A percentile compares a stretch with the other conserved stretches of the same genome.
Conservation (phyloP, 208 protist genomes). For the Tetramitus jugosus region DNA sequence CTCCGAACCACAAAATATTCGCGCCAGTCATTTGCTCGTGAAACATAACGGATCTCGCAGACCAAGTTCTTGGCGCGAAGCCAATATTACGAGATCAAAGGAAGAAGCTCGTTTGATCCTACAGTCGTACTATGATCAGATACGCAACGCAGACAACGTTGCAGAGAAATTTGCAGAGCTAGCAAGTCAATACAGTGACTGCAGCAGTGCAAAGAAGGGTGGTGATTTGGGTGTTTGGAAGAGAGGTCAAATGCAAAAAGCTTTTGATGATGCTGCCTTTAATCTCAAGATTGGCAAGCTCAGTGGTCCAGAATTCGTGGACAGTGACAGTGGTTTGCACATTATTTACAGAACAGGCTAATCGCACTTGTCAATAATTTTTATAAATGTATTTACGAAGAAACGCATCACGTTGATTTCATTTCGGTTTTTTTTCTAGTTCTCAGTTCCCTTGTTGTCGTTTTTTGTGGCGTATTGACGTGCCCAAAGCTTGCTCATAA, state of each 20-base stretch:
- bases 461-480: too few species aligned
- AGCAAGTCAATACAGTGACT: conserved; percentile 70
- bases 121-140: conserved; percentile 54
- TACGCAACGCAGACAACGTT: conserved; percentile 44
- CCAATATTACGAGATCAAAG: conserved; percentile 54
- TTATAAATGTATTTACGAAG: too few species aligned
- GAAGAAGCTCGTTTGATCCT: conserved; percentile 63
- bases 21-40: conserved; percentile 60
- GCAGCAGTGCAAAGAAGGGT: conserved; percentile 58
- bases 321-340: conserved; percentile 76
- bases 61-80: conserved; percentile 68
- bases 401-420: too few species aligned
- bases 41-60: conserved; percentile 76
- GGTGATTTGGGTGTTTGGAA: conserved; percentile 77
- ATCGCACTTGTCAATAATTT: neutral
- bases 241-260: conserved; percentile 79
- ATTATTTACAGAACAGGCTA: conserved; percentile 47
- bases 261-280: conserved; percentile 75
- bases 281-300: conserved; percentile 64
- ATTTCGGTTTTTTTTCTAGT: too few species aligned
- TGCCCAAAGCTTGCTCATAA: too few species aligned
- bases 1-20: neutral
- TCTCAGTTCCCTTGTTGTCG: too few species aligned
- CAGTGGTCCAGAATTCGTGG: conserved; percentile 52
- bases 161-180: conserved; percentile 67